These are phyloP conservation scores for Clarireedia monteithiana DNA, from an alignment of 2,329 filamentous ascomycete genomes.

Conservation along the genomic window DNA sequence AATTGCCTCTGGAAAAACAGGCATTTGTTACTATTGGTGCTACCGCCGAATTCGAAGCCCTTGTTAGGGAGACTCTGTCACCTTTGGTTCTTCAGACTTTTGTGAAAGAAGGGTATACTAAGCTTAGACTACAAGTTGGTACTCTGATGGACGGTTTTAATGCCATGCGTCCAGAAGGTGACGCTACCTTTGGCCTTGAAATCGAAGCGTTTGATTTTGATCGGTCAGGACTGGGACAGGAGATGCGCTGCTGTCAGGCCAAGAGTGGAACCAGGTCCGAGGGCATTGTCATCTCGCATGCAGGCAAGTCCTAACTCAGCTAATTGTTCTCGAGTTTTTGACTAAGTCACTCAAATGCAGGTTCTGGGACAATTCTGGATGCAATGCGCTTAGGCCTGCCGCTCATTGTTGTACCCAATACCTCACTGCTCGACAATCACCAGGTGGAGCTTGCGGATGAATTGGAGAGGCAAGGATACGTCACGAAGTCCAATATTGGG, in stretches of 20 bases:
- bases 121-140: constrained; percentile 76
- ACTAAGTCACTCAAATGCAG: constrained; percentile 36
- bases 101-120: constrained; percentile 52
- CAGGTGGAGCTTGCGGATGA: constrained; percentile 79
- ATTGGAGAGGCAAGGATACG: constrained; percentile 66
- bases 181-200: constrained; percentile 32
- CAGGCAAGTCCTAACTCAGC: constrained; percentile 49
- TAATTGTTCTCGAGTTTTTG: background rate
- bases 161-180: constrained; percentile 16
- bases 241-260: constrained; percentile 39
- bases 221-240: constrained; percentile 43
- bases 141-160: constrained; percentile 51
- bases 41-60: constrained; percentile 70
- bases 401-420: constrained; percentile 86
- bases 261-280: constrained; percentile 34
- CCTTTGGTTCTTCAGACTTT: constrained; percentile 57
- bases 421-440: constrained; percentile 76
- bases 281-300: constrained; percentile 82
- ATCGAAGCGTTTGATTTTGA: constrained; percentile 63
- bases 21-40: constrained; percentile 91
- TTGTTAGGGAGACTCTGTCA: constrained; percentile 60
- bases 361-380: constrained; percentile 83
- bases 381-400: constrained; percentile 66
- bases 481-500: constrained; percentile 37
- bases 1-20: constrained; percentile 8